Base-by-base conservation (phyloP, 2,329 filamentous ascomycete genomes). In the Stromatinia cepivora region DNA sequence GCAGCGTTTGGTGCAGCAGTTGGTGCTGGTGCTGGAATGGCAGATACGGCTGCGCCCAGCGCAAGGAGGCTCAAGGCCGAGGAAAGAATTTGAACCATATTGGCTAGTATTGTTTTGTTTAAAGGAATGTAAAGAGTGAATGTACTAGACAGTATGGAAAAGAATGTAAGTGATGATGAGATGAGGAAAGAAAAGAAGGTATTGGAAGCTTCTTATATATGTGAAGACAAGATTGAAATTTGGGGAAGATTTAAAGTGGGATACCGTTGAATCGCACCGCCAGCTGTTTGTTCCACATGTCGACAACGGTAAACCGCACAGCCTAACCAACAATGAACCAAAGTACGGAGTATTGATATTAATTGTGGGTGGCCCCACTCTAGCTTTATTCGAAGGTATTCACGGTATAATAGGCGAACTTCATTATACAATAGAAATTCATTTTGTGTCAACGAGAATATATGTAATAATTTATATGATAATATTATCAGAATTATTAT, bases 61-160 rank as follows among this genome's bases (percentile, higher is more conserved):
- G 71, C 71, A 66, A 72, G 54, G 39, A 75, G 67, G 73, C 72
- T 67, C 15, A 72, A 53, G 31, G 73, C 53, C 46, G 71, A 67
- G 17, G 74, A 72, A 17, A 64, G 45, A 46, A 73, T 34, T 62
- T 76, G 73, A 73, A 76, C 70, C 74, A 76, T 76, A 25, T 72
- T 74, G 69, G 66, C 61, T 56, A 50, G 50, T 69, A 65, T 28
- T 20, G 63, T 34, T 42, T 13, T 42, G 15, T 1, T 42, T 42
- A 28, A 69, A 69, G 34, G 59, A 69, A 52, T 66, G 52, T 50
- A 45, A 65, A 57, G 45, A 62, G 31, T 64, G 61, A 52, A 64
- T 52, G 34, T 64, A 42, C 61, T 64, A 52, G 31, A 53, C 46
- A 52, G n/a, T 53, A 22, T 64, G n/a, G n/a, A 52, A 50, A 53